Percentiles rank a stretch among this genome's conserved stretches.
phyloP scores from a whole-genome alignment of 2,329 filamentous ascomycete genomes.

The Lecanicillium sp. region DNA sequence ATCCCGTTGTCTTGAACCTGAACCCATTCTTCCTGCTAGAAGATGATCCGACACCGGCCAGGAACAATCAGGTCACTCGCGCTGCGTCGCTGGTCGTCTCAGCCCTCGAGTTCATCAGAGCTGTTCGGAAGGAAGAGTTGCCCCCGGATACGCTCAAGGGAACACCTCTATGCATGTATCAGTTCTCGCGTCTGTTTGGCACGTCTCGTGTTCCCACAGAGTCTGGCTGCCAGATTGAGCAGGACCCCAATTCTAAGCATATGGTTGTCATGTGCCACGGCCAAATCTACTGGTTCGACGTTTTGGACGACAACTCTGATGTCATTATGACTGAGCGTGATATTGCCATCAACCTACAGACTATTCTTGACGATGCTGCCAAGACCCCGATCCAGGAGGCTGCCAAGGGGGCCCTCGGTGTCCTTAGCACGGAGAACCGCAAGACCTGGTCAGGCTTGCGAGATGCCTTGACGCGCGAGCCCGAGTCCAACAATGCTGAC shows the following conservation, averaged over 20 bases:
- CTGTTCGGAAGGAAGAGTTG: conserved; percentile 86
- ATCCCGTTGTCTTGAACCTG: conserved; percentile 91
- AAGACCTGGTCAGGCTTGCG: conserved; percentile 91
- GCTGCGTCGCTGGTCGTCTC: conserved; percentile 89
- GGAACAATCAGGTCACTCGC: conserved; percentile 93
- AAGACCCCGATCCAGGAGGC: conserved; percentile 88
- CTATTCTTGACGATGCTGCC: conserved; percentile 83
- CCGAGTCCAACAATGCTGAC: conserved; percentile 89
- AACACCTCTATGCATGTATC: conserved; percentile 91
- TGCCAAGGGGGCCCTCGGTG: conserved; percentile 88
- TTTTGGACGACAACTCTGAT: conserved; percentile 88
- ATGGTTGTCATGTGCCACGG: conserved; percentile 89
- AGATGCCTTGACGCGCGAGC: conserved; percentile 78
- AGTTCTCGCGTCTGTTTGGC: conserved; percentile 91
- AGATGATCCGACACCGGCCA: conserved; percentile 91
- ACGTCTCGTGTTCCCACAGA: conserved; percentile 92
- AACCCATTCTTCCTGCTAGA: conserved; percentile 97
- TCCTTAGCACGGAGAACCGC: conserved; percentile 91
- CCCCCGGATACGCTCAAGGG: conserved; percentile 81
- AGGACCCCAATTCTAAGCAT: conserved; percentile 89
- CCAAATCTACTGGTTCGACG: conserved; percentile 99
- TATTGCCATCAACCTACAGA: conserved; percentile 81
- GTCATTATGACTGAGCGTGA: conserved; percentile 97
- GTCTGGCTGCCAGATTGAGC: conserved; percentile 90
- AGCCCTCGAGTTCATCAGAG: conserved; percentile 83